Evolutionary conservation across 805 yeast species (phyloP), one percentile per base, ranked within the genome.

Genomic region (Hermanozyma aechmeae): DNA sequence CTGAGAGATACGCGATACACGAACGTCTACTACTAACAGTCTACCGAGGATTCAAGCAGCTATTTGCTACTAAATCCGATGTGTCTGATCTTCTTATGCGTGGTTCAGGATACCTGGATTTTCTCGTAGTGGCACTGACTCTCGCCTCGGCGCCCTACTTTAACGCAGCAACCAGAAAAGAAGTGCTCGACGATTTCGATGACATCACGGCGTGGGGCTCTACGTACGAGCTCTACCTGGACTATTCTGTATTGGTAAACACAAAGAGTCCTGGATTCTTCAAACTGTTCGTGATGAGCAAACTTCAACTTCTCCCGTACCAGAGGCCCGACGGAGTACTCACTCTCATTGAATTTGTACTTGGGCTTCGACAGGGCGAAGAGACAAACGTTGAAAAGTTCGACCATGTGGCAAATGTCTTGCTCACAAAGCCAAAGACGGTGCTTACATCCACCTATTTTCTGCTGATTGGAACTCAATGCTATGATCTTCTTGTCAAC

Each of bases 311-410:
- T 3, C 51, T 84, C 16, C 79, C 81, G 1, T 48, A 72, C 13
- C 51, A 64, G 24, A 65, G 93, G 15, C 51, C 67, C 2, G 77
- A 79, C 43, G 96, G 97, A 0, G 73, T 92, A 2, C 53, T 71
- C 16, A 66, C 86, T 2, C 53, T 89, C 28, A 64, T 86, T 16
- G 96, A 89, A 50, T 74, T 82, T 37, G 63, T 82, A 1, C 59
- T 81, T 10, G 95, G 95, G 0, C 59, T 82, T 15, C 61, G 95
- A 32, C 93, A 84, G 24, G 64, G 67, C 30, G 89, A 79, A 32
- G 76, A 73, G 9, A 53, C 85, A 10, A 76, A 76, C 37, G 52
- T 76, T n/a, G 74, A 72, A 18, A 79, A 75, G 39, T 61, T 83
- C 27, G 74, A 73, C 16, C 71, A 76, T 33, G 80, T 83, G 1